A percentile compares a stretch with the other conserved stretches of the same genome.
Evolutionary conservation across 441 rosid species (phyloP).

Genomic region (Erodium trifolium): DNA sequence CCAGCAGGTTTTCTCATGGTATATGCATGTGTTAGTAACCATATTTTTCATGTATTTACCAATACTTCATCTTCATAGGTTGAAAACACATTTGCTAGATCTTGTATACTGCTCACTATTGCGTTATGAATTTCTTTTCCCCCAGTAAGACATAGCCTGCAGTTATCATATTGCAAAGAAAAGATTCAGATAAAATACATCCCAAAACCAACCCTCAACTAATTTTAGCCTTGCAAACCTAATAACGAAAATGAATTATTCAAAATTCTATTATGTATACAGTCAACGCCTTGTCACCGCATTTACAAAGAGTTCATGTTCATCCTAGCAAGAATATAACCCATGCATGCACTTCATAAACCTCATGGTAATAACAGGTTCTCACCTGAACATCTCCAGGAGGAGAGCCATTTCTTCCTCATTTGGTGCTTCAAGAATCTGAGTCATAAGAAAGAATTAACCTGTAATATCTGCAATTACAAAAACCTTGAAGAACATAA

Average conservation of each 20-base stretch:
- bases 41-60: slow-evolving; percentile 38
- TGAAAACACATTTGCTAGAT: slow-evolving; percentile 72
- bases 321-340: slow-evolving; percentile 6
- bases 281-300: background rate
- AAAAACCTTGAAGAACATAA: slow-evolving; percentile 7
- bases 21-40: background rate
- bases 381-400: slow-evolving; percentile 84
- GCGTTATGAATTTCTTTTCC: slow-evolving; percentile 98
- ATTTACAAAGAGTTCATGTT: background rate
- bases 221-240: background rate
- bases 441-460: slow-evolving; percentile 36
- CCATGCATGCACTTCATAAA: slow-evolving; percentile 4
- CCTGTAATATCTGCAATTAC: slow-evolving; percentile 23
- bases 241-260: background rate
- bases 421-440: slow-evolving; percentile 94
- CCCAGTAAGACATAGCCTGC: slow-evolving; percentile 83
- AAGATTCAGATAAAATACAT: slow-evolving; percentile 11
- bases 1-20: background rate
- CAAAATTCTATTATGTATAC: background rate
- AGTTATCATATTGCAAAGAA: slow-evolving; percentile 11
- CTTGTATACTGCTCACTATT: slow-evolving; percentile 89
- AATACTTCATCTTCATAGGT: slow-evolving; percentile 88
- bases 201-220: slow-evolving; percentile 9
- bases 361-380: slow-evolving; percentile 16
- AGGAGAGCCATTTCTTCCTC: slow-evolving; percentile 88